These are phyloP conservation scores for Hypoxylon sp. DNA, from an alignment of 2,329 filamentous ascomycete species.

Conservation along the genomic window DNA sequence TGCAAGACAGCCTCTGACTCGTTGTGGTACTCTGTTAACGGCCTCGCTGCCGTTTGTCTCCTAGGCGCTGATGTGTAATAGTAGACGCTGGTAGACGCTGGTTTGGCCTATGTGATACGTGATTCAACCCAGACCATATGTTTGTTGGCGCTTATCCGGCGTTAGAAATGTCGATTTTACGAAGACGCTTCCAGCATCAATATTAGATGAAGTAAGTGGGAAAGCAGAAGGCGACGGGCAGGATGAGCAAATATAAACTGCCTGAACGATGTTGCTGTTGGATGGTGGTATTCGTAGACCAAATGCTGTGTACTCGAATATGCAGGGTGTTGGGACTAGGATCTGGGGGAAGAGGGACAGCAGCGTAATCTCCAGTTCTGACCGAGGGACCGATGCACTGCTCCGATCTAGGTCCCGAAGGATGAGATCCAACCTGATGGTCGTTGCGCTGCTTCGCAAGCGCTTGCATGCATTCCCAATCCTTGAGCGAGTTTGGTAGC, in stretches of 20 bases:
- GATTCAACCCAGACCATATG: slow-evolving; percentile 30
- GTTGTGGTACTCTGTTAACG: slow-evolving; percentile 28
- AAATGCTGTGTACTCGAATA: slow-evolving; percentile 31
- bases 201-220: not conserved
- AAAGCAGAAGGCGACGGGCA: not conserved
- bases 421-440: slow-evolving; percentile 28
- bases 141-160: slow-evolving; percentile 31
- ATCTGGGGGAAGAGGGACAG: slow-evolving; percentile 24
- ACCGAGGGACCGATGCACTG: slow-evolving; percentile 29
- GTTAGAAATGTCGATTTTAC: not conserved
- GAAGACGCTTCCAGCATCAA: not conserved
- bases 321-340: slow-evolving; percentile 23
- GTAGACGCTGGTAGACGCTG: not conserved
- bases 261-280: slow-evolving; percentile 14
- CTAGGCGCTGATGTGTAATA: slow-evolving; percentile 33
- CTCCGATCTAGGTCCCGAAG: slow-evolving; percentile 42
- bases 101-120: slow-evolving; percentile 35
- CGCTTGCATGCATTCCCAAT: slow-evolving; percentile 35
- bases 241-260: slow-evolving; percentile 18
- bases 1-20: slow-evolving; percentile 23
- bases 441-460: slow-evolving; percentile 30
- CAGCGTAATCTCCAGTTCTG: slow-evolving; percentile 35
- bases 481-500: slow-evolving; percentile 23
- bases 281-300: slow-evolving; percentile 4
- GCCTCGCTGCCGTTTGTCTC: slow-evolving; percentile 34